Conservation (phyloP, 192 early-diverging fungal species). For the Podila minutissima region DNA sequence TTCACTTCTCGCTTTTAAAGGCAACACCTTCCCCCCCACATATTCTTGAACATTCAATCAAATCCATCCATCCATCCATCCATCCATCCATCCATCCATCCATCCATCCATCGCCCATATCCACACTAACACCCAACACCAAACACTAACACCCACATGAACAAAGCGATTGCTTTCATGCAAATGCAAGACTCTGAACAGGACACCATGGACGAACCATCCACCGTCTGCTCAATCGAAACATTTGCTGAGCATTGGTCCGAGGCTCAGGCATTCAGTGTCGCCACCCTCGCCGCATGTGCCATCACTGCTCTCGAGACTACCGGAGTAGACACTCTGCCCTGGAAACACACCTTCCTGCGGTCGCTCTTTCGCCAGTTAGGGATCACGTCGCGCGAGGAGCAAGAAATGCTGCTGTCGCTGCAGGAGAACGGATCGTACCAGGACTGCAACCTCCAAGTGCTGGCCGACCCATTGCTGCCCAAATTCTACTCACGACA, state of each 20-base stretch:
- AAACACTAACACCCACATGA: background rate
- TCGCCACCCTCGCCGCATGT: conserved; percentile 37
- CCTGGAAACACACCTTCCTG: conserved; percentile 49
- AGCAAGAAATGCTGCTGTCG: conserved; percentile 42
- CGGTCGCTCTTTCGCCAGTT: conserved; percentile 34
- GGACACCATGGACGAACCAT: conserved; percentile 17
- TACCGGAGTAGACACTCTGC: conserved; percentile 31
- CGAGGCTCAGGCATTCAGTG: conserved; percentile 38
- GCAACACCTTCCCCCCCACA: too few relatives aligned
- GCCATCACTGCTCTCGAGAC: conserved; percentile 41
- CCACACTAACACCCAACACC: too few relatives aligned
- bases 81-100: too few relatives aligned
- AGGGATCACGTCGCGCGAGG: conserved; percentile 32
- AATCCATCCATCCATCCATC: too few relatives aligned
- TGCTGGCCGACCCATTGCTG: conserved; percentile 39
- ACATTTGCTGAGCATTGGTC: conserved; percentile 50
- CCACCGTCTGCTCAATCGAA: conserved; percentile 45
- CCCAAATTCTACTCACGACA: conserved; percentile 12
- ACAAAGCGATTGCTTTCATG: background rate
- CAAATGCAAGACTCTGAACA: background rate
- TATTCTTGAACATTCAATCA: too few relatives aligned
- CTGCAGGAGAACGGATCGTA: conserved; percentile 41
- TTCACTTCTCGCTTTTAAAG: too few relatives aligned
- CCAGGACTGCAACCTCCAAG: conserved; percentile 45
- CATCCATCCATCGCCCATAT: too few relatives aligned